Percentiles rank a stretch among this genome's conserved stretches.
These are phyloP conservation scores for Nicotiana tabacum DNA, from an alignment of 257 asterid genomes.

Conservation along the genomic window DNA sequence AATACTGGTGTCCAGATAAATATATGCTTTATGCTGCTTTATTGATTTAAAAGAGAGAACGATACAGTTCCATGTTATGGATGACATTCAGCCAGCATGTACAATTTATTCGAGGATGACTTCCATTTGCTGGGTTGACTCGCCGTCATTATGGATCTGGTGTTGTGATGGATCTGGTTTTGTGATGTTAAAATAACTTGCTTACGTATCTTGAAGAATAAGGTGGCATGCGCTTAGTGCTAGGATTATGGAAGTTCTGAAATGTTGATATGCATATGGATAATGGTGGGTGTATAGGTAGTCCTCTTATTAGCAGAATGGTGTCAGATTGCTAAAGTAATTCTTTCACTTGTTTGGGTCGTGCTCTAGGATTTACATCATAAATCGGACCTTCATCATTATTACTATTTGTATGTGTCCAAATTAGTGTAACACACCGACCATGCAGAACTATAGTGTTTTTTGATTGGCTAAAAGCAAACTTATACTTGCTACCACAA, in stretches of 20 bases:
- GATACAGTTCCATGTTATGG: not conserved
- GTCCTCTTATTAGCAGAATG: not conserved
- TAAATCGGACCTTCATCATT: not conserved
- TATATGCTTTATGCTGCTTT: not conserved
- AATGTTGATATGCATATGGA: conserved; percentile 3
- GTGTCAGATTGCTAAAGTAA: not conserved
- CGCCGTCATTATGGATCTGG: not conserved
- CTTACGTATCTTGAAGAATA: not conserved
- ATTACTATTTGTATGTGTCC: not conserved
- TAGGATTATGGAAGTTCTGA: not conserved
- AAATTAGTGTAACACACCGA: not conserved
- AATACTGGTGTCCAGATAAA: not conserved
- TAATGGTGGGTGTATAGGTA: not conserved
- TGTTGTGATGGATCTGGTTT: not conserved
- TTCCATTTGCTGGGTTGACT: not conserved
- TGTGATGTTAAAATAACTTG: conserved; percentile 5
- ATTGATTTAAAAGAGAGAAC: not conserved
- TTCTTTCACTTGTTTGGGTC: not conserved
- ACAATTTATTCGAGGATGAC: not conserved
- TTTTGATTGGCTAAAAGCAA: conserved; percentile 1
- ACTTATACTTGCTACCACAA: not conserved
- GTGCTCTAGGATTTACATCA: not conserved
- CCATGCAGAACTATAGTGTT: not conserved
- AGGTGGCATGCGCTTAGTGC: not conserved
- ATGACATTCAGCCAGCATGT: not conserved